Base-by-base conservation (phyloP, 352 stramenopile species). In the Thalassiosira oceanica region DNA sequence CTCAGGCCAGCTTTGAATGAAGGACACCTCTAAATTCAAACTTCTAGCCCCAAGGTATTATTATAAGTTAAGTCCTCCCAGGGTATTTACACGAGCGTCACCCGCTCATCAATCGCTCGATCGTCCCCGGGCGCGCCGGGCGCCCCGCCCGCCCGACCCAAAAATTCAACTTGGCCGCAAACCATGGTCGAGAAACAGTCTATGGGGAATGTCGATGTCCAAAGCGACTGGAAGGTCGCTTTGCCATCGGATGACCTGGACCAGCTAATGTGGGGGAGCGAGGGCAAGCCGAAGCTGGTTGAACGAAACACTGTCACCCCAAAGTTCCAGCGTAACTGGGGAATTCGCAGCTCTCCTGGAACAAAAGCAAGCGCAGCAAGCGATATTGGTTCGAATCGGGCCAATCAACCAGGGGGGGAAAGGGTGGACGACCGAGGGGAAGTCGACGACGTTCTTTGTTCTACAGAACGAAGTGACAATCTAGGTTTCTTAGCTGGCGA, bases 191-290 rank as follows among this genome's bases (percentile, higher is more conserved):
- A n/a, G n/a, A n/a, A n/a, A n/a, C n/a, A n/a, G n/a, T n/a, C n/a
- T n/a, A n/a, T n/a, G 7, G n/a, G n/a, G 37, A 39, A 8, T n/a
- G 31, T 8, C 31, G 31, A n/a, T 10, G 45, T 66, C 37, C 33
- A 41, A 8, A 33, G 63, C n/a, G 60, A 70, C 43, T 74, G 69
- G 61, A 33, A 31, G 18, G 69, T 74, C 0, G 61, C 35, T 16
- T 35, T 70, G n/a, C 69, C 69, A 11, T 46, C 41, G 1, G 69
- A 74, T 39, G 69, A 79, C 7, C 54, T 79, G 10, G 69, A 79
- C 31, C 23, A 61, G 7, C 42, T 74, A 11, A 79, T 79, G 69
- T 79, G 69, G 69, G 69, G 69, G 5, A 46, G 27, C 13, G 21
- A 42, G 7, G 61, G 69, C 1, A 52, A 55, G 8, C 65, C 65